A percentile compares a stretch with the other conserved stretches of the same genome.
Evolutionary conservation across 2,329 filamentous ascomycete species (phyloP).

Genomic region (Aspergillus transmontanensis): DNA sequence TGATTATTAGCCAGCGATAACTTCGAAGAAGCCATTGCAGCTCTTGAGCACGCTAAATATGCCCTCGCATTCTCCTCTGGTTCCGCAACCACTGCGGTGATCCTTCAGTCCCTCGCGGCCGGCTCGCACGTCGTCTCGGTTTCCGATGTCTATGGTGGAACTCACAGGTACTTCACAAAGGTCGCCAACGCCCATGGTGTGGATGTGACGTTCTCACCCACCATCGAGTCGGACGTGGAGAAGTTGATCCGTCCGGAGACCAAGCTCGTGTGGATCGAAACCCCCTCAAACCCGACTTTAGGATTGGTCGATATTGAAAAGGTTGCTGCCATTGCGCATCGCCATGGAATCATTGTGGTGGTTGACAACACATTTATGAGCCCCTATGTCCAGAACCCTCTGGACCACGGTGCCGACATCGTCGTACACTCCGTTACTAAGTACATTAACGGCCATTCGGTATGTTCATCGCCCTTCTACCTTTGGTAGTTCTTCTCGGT

Average conservation of each 20-base stretch:
- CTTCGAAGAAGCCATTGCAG: slow-evolving; percentile 89
- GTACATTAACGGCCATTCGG: slow-evolving; percentile 94
- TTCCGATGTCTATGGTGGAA: slow-evolving; percentile 96
- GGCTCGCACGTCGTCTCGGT: slow-evolving; percentile 95
- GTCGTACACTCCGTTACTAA: slow-evolving; percentile 97
- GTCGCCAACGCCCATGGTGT: slow-evolving; percentile 94
- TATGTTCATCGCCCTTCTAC: slow-evolving; percentile 27
- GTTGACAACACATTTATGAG: slow-evolving; percentile 99
- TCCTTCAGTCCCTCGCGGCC: slow-evolving; percentile 87
- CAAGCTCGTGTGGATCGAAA: slow-evolving; percentile 96
- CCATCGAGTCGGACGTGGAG: slow-evolving; percentile 84
- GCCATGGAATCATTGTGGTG: slow-evolving; percentile 89
- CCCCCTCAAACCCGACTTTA: slow-evolving; percentile 90
- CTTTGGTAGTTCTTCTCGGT: neutral
- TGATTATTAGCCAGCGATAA: slow-evolving; percentile 62
- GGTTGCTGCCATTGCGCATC: slow-evolving; percentile 79
- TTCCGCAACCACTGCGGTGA: slow-evolving; percentile 87
- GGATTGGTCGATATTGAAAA: slow-evolving; percentile 89
- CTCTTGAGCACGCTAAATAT: slow-evolving; percentile 88
- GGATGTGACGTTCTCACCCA: slow-evolving; percentile 88
- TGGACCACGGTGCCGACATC: slow-evolving; percentile 93
- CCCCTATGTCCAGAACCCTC: slow-evolving; percentile 94
- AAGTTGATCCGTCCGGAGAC: slow-evolving; percentile 85
- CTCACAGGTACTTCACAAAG: slow-evolving; percentile 98
- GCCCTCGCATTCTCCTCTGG: slow-evolving; percentile 94